Conservation (phyloP, 2,329 filamentous ascomycete genomes). For the Fusarium torreyae region DNA sequence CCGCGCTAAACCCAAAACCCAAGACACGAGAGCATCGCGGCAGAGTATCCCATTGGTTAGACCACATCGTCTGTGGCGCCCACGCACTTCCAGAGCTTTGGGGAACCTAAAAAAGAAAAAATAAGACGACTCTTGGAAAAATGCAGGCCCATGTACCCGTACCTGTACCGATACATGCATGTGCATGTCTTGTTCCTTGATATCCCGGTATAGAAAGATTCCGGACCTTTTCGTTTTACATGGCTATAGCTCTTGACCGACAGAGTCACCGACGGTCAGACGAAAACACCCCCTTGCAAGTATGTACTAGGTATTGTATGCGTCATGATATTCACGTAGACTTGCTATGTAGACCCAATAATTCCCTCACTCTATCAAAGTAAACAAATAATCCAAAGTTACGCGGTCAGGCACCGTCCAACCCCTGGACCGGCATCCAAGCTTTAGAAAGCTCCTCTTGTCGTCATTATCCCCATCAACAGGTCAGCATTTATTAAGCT, state of each 20-base stretch:
- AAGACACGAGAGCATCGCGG: not conserved
- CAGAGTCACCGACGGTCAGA: constrained; percentile 19
- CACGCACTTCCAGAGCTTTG: constrained; percentile 27
- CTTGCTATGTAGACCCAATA: constrained; percentile 21
- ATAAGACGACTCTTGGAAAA: not conserved
- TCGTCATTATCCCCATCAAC: constrained; percentile 6
- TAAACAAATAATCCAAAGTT: constrained; percentile 14
- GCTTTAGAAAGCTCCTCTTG: not conserved
- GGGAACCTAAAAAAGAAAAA: constrained; percentile 19
- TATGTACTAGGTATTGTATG: constrained; percentile 2
- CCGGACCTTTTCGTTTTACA: constrained; percentile 12
- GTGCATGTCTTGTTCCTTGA: not conserved
- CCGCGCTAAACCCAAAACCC: constrained; percentile 37
- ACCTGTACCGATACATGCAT: constrained; percentile 7
- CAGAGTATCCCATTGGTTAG: constrained; percentile 27
- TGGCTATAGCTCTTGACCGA: constrained; percentile 30
- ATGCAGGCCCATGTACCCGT: not conserved
- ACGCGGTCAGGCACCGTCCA: constrained; percentile 39
- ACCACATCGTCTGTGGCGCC: not conserved
- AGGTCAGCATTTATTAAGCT: not conserved
- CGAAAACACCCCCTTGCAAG: not conserved
- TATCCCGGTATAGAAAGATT: constrained; percentile 5
- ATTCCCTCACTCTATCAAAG: constrained; percentile 28
- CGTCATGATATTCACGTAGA: constrained; percentile 21
- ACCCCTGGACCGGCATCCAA: constrained; percentile 5